Evolutionary conservation across 2,329 filamentous ascomycete genomes (phyloP).

Genomic region (Xylaria sp.): DNA sequence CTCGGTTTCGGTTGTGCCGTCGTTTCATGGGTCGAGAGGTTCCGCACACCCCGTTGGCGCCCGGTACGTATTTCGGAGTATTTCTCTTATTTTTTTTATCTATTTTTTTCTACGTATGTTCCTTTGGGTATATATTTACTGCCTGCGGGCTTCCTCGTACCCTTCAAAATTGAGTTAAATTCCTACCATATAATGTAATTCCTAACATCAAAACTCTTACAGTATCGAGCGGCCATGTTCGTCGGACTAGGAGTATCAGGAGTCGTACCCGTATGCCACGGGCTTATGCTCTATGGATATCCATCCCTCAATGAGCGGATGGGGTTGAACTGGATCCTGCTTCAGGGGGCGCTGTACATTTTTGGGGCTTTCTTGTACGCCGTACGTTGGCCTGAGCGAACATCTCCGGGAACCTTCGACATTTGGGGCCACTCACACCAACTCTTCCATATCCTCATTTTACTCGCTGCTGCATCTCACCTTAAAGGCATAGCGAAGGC

Average conservation of each 20-base stretch:
- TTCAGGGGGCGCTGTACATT: slow-evolving; percentile 87
- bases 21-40: slow-evolving; percentile 83
- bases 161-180: no score
- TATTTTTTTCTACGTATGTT: no score
- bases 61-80: slow-evolving; percentile 53
- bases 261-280: slow-evolving; percentile 84
- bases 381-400: slow-evolving; percentile 85
- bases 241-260: slow-evolving; percentile 86
- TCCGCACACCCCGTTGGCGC: slow-evolving; percentile 85
- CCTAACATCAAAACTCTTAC: no score
- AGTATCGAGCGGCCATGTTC: slow-evolving; percentile 88
- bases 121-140: no score
- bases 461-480: slow-evolving; percentile 84
- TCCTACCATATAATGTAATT: no score
- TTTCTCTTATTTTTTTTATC: no score
- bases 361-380: slow-evolving; percentile 88
- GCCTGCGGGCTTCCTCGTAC: background rate
- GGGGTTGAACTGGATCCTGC: slow-evolving; percentile 81
- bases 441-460: slow-evolving; percentile 91
- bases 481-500: slow-evolving; percentile 83
- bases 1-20: slow-evolving; percentile 80
- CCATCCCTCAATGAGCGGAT: slow-evolving; percentile 75
- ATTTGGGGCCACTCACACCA: slow-evolving; percentile 95
- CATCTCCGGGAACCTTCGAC: slow-evolving; percentile 82
- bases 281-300: slow-evolving; percentile 74